These are phyloP conservation scores for Penicillium steckii DNA, from an alignment of 495 filamentous ascomycete species.

Conservation along the genomic window DNA sequence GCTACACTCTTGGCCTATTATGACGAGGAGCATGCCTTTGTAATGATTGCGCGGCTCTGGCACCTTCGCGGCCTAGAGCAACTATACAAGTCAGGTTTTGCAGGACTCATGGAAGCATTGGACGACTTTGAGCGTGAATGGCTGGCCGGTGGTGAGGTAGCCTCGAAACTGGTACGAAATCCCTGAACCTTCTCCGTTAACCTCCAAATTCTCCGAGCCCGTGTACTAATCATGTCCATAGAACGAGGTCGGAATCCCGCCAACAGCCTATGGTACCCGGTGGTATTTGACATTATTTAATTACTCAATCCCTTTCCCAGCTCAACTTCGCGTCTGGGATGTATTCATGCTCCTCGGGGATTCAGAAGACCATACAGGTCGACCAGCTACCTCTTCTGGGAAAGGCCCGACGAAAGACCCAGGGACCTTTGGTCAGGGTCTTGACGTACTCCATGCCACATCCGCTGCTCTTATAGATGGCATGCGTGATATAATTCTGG, in stretches of 20 bases:
- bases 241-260: constrained; percentile 76
- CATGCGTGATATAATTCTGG: constrained; percentile 84
- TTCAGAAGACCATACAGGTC: constrained; percentile 33
- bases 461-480: constrained; percentile 90
- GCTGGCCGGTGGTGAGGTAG: constrained; percentile 74
- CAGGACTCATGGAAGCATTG: constrained; percentile 82
- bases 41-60: constrained; percentile 94
- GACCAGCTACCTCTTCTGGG: constrained; percentile 34
- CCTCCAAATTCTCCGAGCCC: background rate
- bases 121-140: constrained; percentile 86
- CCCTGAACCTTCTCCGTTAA: no score
- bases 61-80: constrained; percentile 79
- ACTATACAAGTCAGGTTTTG: constrained; percentile 82
- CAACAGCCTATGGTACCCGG: constrained; percentile 89
- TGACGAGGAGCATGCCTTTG: constrained; percentile 89
- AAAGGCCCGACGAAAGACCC: constrained; percentile 41
- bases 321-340: constrained; percentile 98
- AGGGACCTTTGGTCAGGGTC: constrained; percentile 59
- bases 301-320: constrained; percentile 91
- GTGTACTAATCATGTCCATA: constrained; percentile 26
- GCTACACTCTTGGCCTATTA: constrained; percentile 95
- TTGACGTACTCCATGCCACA: constrained; percentile 90
- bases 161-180: constrained; percentile 74
- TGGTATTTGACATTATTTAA: constrained; percentile 99
- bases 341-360: constrained; percentile 98